phyloP scores from a whole-genome alignment of 2,329 filamentous ascomycete genomes.

The Fusarium graminum region DNA sequence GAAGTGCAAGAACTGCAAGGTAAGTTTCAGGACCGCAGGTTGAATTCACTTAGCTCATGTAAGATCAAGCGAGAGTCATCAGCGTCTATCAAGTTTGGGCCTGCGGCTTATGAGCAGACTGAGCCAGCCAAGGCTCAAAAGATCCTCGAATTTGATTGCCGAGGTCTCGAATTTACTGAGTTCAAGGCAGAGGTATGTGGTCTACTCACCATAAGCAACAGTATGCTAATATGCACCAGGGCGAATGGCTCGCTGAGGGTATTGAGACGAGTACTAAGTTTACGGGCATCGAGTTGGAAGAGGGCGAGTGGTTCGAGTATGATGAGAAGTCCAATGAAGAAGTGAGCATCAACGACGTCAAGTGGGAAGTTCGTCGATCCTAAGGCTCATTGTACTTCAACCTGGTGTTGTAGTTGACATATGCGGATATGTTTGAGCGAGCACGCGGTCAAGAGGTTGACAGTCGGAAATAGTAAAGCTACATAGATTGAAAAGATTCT shows the following conservation, averaged over 20 bases:
- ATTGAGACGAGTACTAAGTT: constrained; percentile 86
- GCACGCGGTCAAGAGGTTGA: not conserved
- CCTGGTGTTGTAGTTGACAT: not conserved
- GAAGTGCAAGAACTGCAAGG: constrained; percentile 99
- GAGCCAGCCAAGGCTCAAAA: constrained; percentile 82
- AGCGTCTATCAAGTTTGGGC: constrained; percentile 82
- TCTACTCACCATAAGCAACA: accelerated
- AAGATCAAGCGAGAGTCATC: constrained; percentile 79
- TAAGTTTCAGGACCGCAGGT: constrained; percentile 51
- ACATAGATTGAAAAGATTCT: not conserved
- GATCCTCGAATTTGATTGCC: constrained; percentile 91
- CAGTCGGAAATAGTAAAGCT: not conserved
- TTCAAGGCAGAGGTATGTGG: constrained; percentile 85
- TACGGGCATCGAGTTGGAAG: constrained; percentile 80
- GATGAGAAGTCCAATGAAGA: constrained; percentile 94
- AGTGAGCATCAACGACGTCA: constrained; percentile 90
- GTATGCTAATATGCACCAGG: constrained; percentile 63
- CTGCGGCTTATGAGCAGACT: constrained; percentile 76
- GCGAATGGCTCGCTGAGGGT: constrained; percentile 90
- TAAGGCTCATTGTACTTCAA: constrained; percentile 54
- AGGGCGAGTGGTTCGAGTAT: constrained; percentile 98
- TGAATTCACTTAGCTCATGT: constrained; percentile 3
- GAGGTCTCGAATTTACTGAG: constrained; percentile 90
- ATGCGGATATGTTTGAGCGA: not conserved
- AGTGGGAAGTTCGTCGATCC: constrained; percentile 84